These are phyloP conservation scores for Nepenthes gracilis DNA, from an alignment of 148 eudicot genomes.

Conservation along the genomic window DNA sequence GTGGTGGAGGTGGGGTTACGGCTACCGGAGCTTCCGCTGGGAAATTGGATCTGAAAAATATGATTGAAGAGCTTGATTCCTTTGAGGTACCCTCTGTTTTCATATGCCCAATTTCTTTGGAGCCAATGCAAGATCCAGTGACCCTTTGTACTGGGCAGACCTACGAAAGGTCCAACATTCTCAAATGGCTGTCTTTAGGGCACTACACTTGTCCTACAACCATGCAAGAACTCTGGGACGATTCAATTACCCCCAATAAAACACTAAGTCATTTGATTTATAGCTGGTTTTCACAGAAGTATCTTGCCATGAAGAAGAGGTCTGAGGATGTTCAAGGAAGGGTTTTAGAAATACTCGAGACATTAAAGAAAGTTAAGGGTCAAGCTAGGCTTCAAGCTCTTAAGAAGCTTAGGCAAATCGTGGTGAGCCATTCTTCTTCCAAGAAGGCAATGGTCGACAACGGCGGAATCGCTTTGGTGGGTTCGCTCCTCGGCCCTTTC, in stretches of 20 bases:
- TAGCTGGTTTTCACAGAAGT: conserved; percentile 71
- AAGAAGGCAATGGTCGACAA: conserved; percentile 56
- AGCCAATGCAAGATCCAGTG: conserved; percentile 91
- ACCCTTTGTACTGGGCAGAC: conserved; percentile 93
- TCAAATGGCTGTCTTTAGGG: conserved; percentile 71
- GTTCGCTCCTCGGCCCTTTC: conserved; percentile 62
- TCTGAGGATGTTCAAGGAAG: conserved; percentile 85
- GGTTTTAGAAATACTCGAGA: conserved; percentile 56
- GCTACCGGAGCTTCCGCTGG: conserved; percentile 4
- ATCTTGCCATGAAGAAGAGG: conserved; percentile 66
- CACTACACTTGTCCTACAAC: conserved; percentile 86
- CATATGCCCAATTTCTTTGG: conserved; percentile 80
- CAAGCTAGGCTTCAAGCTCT: conserved; percentile 54
- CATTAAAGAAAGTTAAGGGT: conserved; percentile 67
- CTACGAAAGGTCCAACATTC: conserved; percentile 65
- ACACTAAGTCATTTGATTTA: conserved; percentile 54
- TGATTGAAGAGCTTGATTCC: conserved; percentile 54
- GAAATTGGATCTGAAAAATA: conserved; percentile 68
- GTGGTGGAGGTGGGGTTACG: conserved; percentile 20
- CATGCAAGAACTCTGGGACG: conserved; percentile 74
- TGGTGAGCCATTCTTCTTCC: conserved; percentile 35
- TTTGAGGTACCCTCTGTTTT: conserved; percentile 62
- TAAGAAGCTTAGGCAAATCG: conserved; percentile 50
- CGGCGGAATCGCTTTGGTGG: conserved; percentile 37
- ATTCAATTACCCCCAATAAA: conserved; percentile 64